Evolutionary conservation across 2,329 filamentous ascomycete species (phyloP).

Genomic region (Davidsoniella eucalypti): DNA sequence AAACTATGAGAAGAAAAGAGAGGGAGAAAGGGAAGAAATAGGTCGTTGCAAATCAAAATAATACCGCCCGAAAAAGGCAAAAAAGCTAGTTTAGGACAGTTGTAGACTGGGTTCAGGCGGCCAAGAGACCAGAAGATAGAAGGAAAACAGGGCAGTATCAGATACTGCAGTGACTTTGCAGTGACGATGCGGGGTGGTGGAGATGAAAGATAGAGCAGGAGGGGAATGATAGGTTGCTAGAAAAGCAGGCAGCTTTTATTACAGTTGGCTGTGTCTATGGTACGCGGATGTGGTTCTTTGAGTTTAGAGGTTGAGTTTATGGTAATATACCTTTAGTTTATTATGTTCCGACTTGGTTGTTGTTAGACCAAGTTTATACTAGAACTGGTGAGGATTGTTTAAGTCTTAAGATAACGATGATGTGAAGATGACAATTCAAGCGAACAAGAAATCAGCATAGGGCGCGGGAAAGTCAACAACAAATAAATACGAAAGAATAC

Average conservation of each 20-base stretch:
- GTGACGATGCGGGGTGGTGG: neutral
- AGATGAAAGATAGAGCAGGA: neutral
- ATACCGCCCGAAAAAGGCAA: neutral
- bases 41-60: no score
- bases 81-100: neutral
- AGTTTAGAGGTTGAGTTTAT: no score
- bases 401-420: neutral
- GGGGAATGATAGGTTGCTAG: neutral
- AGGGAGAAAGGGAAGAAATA: no score
- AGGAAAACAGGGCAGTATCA: no score
- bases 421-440: slow-evolving; percentile 13
- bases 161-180: neutral
- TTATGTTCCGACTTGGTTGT: no score
- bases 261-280: no score
- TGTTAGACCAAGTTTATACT: no score
- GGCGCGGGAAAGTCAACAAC: neutral
- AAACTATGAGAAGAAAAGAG: no score
- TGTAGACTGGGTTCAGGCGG: neutral
- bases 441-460: slow-evolving; percentile 6
- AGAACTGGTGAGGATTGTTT: neutral
- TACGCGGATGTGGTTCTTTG: no score
- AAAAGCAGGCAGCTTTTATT: no score
- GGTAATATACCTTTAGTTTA: no score
- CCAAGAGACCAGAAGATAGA: no score
- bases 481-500: neutral